These are phyloP conservation scores for Tephrocybe sp. DNA, from an alignment of 768 basidiomycete species.

Conservation along the genomic window DNA sequence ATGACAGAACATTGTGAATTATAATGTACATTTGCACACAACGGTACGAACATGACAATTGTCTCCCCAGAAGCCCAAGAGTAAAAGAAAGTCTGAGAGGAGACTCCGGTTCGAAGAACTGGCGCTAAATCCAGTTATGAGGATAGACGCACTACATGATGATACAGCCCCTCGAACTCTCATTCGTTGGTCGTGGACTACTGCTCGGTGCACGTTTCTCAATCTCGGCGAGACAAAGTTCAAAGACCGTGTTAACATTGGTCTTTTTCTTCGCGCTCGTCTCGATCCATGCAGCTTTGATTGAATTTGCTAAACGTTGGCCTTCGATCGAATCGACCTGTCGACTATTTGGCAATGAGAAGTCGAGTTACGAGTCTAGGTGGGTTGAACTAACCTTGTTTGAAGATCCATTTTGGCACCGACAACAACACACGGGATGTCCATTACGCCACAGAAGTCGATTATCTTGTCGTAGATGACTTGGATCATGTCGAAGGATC, in stretches of 20 bases:
- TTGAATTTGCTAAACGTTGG: conserved; percentile 65
- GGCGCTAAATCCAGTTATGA: background rate
- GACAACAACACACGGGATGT: conserved; percentile 89
- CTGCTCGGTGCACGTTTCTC: conserved; percentile 60
- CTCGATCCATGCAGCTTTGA: conserved; percentile 80
- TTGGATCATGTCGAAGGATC: conserved; percentile 89
- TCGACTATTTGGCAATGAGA: conserved; percentile 38
- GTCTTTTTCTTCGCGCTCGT: conserved; percentile 80
- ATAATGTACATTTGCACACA: conserved; percentile 11
- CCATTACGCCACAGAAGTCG: conserved; percentile 78
- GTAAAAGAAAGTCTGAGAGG: background rate
- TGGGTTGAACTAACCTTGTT: conserved; percentile 53
- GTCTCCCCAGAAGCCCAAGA: conserved; percentile 9
- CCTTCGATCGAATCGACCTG: conserved; percentile 71
- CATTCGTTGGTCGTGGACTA: conserved; percentile 39
- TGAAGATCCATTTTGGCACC: conserved; percentile 86
- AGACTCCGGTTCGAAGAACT: background rate
- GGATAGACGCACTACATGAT: conserved; percentile 56
- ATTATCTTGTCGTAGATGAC: conserved; percentile 92
- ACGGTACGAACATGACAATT: background rate
- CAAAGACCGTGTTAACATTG: conserved; percentile 84
- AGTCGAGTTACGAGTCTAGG: conserved; percentile 7
- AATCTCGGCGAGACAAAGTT: conserved; percentile 76
- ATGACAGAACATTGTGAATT: conserved; percentile 2
- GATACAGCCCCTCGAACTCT: conserved; percentile 40